phyloP scores from a whole-genome alignment of 2,329 filamentous ascomycete genomes.

The Fusarium sp. region DNA sequence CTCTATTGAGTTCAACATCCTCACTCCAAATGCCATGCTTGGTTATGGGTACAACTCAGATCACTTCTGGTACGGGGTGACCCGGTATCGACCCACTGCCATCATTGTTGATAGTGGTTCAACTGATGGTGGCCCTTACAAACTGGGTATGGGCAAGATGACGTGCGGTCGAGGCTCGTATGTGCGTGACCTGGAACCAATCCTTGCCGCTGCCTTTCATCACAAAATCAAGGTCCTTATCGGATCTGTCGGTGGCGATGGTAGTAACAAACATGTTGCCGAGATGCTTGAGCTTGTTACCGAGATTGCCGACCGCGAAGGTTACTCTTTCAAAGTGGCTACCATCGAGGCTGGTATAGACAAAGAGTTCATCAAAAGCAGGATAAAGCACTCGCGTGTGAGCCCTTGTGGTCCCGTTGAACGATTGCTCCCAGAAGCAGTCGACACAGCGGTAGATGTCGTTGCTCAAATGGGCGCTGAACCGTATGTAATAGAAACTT shows the following conservation, averaged over 20 bases:
- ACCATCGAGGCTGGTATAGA: slow-evolving; percentile 55
- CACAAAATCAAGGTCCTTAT: slow-evolving; percentile 51
- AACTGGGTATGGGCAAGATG: slow-evolving; percentile 57
- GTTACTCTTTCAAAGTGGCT: slow-evolving; percentile 51
- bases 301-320: slow-evolving; percentile 51
- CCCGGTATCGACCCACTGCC: slow-evolving; percentile 45
- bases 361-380: slow-evolving; percentile 49
- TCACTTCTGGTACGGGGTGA: slow-evolving; percentile 52
- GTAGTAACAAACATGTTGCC: slow-evolving; percentile 56
- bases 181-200: slow-evolving; percentile 56
- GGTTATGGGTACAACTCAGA: slow-evolving; percentile 52
- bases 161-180: slow-evolving; percentile 56
- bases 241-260: slow-evolving; percentile 60
- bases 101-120: slow-evolving; percentile 53
- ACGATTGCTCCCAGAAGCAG: slow-evolving; percentile 44
- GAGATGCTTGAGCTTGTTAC: slow-evolving; percentile 57
- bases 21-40: slow-evolving; percentile 54
- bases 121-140: slow-evolving; percentile 53
- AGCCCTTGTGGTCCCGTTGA: slow-evolving; percentile 55
- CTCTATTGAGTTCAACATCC: slow-evolving; percentile 35
- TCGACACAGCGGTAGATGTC: slow-evolving; percentile 40
- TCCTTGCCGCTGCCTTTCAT: slow-evolving; percentile 46
- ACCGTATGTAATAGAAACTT: slow-evolving; percentile 29
- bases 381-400: slow-evolving; percentile 48
- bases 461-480: slow-evolving; percentile 47